These are phyloP conservation scores for Abrus pulchellus DNA, from an alignment of 306 rosid species.

Conservation along the genomic window DNA sequence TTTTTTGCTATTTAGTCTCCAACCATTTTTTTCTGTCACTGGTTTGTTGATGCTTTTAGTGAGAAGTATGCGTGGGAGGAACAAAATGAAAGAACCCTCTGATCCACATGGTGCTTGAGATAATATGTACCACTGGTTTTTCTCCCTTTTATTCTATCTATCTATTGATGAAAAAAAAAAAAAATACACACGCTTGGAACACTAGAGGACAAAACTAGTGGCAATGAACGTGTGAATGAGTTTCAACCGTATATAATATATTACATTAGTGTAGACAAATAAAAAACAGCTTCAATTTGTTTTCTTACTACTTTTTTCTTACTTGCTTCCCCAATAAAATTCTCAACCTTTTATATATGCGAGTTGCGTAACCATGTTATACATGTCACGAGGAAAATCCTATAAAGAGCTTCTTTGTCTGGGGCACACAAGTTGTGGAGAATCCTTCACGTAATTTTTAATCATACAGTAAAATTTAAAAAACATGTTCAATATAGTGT, in stretches of 20 bases:
- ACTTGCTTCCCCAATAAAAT: neutral
- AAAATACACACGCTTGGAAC: constrained; percentile 1
- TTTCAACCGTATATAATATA: constrained; percentile 39
- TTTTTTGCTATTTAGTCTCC: constrained; percentile 40
- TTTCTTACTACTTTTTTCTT: neutral
- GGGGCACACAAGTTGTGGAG: neutral
- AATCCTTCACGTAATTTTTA: neutral
- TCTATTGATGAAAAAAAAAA: constrained; percentile 20
- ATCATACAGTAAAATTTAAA: neutral
- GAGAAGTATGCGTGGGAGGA: constrained; percentile 46
- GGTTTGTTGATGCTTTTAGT: constrained; percentile 45
- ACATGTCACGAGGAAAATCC: neutral
- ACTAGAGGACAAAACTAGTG: constrained; percentile 47
- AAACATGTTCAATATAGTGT: neutral
- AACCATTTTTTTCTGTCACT: constrained; percentile 42
- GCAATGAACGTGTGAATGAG: constrained; percentile 1
- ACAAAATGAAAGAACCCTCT: constrained; percentile 51
- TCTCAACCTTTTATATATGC: neutral
- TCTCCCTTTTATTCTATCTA: constrained; percentile 38
- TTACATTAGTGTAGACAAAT: constrained; percentile 10
- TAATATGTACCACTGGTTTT: constrained; percentile 65
- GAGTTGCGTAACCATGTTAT: too few relatives aligned
- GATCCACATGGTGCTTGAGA: constrained; percentile 61
- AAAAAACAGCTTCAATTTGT: neutral
- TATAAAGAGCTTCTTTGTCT: neutral